Conservation (phyloP, 495 filamentous ascomycete species). For the Penicillium daleae region DNA sequence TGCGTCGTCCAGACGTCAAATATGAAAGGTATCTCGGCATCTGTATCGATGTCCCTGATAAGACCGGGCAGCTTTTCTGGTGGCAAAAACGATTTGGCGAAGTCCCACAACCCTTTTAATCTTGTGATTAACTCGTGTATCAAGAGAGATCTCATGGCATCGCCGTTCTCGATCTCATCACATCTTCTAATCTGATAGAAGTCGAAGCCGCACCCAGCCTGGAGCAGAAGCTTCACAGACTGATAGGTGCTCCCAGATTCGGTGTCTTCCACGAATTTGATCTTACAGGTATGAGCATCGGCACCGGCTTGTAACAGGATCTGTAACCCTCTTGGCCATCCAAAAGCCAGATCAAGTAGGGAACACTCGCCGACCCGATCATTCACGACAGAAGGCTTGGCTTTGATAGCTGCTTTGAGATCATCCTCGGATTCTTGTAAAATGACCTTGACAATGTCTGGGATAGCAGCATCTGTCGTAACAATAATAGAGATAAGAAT, state of each 20-base stretch:
- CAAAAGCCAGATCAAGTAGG: slow-evolving; percentile 3
- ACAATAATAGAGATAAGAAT: too few species aligned
- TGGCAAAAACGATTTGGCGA: not conserved
- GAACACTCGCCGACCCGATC: not conserved
- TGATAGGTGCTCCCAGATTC: not conserved
- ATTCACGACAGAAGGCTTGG: not conserved
- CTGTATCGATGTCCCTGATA: not conserved
- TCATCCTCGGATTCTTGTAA: slow-evolving; percentile 5
- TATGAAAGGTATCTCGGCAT: not conserved
- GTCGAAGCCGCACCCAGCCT: not conserved
- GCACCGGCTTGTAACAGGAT: not conserved
- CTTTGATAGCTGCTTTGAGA: not conserved
- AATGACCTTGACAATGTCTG: slow-evolving; percentile 6
- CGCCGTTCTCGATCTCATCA: not conserved
- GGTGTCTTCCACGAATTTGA: not conserved
- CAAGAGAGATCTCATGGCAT: not conserved
- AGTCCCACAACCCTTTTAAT: not conserved
- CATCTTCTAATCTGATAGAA: not conserved
- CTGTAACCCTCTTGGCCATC: slow-evolving; percentile 6
- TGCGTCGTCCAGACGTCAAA: not conserved
- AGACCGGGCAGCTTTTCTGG: not conserved
- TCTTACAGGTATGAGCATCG: not conserved
- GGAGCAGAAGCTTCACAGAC: not conserved
- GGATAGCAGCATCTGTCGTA: not conserved
- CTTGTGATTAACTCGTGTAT: not conserved